Conservation (phyloP, 768 basidiomycete genomes). For the Obba rivulosa region DNA sequence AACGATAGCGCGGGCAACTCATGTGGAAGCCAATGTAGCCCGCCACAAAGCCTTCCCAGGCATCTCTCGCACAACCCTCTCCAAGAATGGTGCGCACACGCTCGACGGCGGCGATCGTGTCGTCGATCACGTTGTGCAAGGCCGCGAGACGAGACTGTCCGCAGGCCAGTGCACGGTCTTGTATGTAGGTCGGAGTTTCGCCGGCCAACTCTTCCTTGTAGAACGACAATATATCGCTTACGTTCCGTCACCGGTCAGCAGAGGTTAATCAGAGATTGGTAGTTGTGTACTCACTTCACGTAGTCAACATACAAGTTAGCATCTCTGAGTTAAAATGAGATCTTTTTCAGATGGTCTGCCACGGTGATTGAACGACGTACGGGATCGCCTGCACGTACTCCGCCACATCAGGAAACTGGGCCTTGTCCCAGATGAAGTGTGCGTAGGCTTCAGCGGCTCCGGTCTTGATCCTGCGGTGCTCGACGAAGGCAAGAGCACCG, state of each 20-base stretch:
- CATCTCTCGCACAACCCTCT: background rate
- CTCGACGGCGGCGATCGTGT: background rate
- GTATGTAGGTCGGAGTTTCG: background rate
- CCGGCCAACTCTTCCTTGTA: background rate
- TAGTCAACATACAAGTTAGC: no score
- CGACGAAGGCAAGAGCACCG: background rate
- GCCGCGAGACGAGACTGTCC: background rate
- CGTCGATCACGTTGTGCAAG: background rate
- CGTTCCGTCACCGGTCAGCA: no score
- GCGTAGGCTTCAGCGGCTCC: conserved; percentile 1
- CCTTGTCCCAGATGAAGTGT: conserved; percentile 5
- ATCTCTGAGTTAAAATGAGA: no score
- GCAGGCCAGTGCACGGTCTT: background rate
- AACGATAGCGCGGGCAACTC: conserved; percentile 1
- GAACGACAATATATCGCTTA: background rate
- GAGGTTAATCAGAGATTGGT: no score
- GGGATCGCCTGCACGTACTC: background rate
- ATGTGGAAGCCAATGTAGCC: conserved; percentile 1
- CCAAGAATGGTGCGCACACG: background rate
- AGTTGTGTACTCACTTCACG: no score
- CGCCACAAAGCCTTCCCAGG: background rate
- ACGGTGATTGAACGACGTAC: background rate
- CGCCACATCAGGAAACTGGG: background rate
- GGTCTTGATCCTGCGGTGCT: background rate
- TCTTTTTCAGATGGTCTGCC: no score